Base-by-base conservation (phyloP, 768 basidiomycete species). In the Mycena rebaudengoi region DNA sequence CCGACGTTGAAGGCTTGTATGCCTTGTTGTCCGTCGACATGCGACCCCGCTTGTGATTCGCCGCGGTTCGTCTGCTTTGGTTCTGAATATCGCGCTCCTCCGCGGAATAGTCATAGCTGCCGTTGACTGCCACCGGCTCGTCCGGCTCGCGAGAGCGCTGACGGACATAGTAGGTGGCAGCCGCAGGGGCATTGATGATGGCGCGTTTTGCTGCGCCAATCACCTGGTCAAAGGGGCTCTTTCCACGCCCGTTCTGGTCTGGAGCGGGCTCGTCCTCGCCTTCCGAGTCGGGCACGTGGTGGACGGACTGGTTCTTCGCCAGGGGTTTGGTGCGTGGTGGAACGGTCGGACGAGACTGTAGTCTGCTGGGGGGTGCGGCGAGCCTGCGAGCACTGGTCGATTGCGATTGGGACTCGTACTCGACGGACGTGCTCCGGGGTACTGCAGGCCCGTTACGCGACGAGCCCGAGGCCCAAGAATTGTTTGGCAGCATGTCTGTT, bases 21-120 rank as follows among this genome's bases (percentile, higher is more conserved):
- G 93, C 93, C 73, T 91, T 92, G 77, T 94, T 93, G 74, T 95
- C 94, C 23, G 79, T 70, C 0, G 90, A 91, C 64, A 93, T 91
- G 30, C 89, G 86, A 68, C 83, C 83, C 25, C 87, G 85, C 71
- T 81, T 85, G 64, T 82, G 78, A 8, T 69, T 70, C 1, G 77
- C 70, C 23, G 69, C 64, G 11, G 73, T 64, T 23, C 67, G 57
- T 50, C 50, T 74, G 70, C 62, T 71, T 76, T 75, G 75, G 76
- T 72, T 69, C 62, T 86, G 82, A 66, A 80, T 89, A 26, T 90
- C 87, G 25, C 83, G 82, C 70, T 95, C 92, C 71, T 95, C 92
- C 6, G 83, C 86, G 10, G 86, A 84, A 71, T 95, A 95, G 74
- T 92, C 91, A 73, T 94, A 94, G 67, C 89, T 92, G 33, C 78